These are phyloP conservation scores for Phanerochaete sordida DNA, from an alignment of 768 basidiomycete genomes.

Conservation along the genomic window DNA sequence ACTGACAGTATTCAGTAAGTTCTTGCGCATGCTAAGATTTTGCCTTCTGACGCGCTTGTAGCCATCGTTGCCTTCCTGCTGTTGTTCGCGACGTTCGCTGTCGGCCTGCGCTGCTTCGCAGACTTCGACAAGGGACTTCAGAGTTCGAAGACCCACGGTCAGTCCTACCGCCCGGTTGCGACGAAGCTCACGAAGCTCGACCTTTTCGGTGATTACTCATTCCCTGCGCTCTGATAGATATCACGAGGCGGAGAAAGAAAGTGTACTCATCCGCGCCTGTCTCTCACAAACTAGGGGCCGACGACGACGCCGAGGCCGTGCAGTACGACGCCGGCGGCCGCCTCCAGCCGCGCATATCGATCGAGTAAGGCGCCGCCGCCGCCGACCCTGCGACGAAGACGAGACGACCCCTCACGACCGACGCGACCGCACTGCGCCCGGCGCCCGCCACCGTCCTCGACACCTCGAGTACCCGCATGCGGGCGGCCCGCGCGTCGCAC, in stretches of 20 bases:
- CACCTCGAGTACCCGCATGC: neutral
- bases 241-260: conserved; percentile 41
- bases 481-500: neutral
- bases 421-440: neutral
- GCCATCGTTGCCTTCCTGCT: conserved; percentile 76
- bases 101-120: conserved; percentile 74
- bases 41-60: conserved; percentile 24
- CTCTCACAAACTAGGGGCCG: conserved; percentile 29
- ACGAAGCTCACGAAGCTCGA: conserved; percentile 22
- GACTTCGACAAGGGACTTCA: conserved; percentile 83
- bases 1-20: conserved; percentile 76
- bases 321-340: conserved; percentile 52
- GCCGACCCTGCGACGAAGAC: neutral
- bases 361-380: conserved; percentile 44
- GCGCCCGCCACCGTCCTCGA: neutral
- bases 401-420: neutral
- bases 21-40: neutral
- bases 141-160: conserved; percentile 71
- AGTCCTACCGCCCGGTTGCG: conserved; percentile 38
- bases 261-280: conserved; percentile 29
- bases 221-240: conserved; percentile 33
- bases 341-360: conserved; percentile 66
- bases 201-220: conserved; percentile 35
- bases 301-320: conserved; percentile 39
- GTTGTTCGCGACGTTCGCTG: conserved; percentile 66